Evolutionary conservation across 495 filamentous ascomycete genomes (phyloP), one percentile per base, ranked within the genome.

Genomic region (Wilcoxina mikolae): DNA sequence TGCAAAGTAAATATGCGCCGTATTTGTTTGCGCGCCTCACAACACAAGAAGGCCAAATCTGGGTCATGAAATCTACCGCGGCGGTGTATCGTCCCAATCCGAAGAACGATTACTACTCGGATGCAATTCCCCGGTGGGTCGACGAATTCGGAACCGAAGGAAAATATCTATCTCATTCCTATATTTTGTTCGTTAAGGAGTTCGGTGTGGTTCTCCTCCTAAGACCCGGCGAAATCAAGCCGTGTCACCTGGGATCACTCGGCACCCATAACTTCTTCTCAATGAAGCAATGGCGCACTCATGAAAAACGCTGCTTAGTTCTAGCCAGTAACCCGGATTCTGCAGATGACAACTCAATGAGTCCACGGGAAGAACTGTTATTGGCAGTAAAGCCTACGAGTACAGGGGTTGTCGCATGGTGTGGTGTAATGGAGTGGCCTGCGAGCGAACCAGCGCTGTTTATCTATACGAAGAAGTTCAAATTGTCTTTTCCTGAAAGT

Each of bases 151-250:
- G 29, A 2, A 22, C 24, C 17, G 38, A 54, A 23, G 38, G 38
- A 5, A 12, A 3, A 22, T 27, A 45, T 10, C 17, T 54, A 20
- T 38, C 47, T 11, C 41, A 38, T 11, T 11, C 27, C 17, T 54
- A 23, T 25, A 7, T n/a, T 0, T 4, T 54, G n/a, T 46, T 74
- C 58, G 70, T 70, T 3, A 73, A 69, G 20, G 73, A 75, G 45
- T 62, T 74, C 60, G 52, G 52, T 18, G 15, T 47, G 41, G 17
- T 31, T 15, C 52, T 54, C 18, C 12, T 54, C 23, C 39, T 9
- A 5, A 9, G 39, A 20, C 39, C 10, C 10, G 39, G 39, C 5
- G 39, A 15, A 20, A 43, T 43, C 20, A 9, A 18, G 10, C 39
- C 10, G 5, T 43, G 39, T 18, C 39, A 43, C 39, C 31, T 15